Evolutionary conservation across 768 basidiomycete species (phyloP).

Genomic region (Ephemerocybe angulata): DNA sequence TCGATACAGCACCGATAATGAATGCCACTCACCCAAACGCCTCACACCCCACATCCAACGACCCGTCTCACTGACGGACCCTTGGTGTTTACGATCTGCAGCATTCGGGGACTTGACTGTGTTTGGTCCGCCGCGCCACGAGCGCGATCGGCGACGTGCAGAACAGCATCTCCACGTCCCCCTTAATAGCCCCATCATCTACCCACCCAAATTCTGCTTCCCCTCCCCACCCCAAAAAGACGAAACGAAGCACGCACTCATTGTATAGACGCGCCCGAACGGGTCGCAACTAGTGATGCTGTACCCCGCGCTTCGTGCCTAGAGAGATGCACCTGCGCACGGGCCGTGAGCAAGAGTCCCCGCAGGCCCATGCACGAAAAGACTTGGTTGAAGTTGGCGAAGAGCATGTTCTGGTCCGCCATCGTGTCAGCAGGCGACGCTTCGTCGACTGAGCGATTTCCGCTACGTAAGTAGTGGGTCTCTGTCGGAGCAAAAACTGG

Average conservation of each 20-base stretch:
- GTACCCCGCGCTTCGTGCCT: too few relatives aligned
- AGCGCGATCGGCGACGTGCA: constrained; percentile 97
- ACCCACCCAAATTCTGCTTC: not conserved
- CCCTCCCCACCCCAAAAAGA: not conserved
- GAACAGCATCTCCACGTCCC: constrained; percentile 99
- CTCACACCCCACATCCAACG: constrained; percentile 81
- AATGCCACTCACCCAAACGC: constrained; percentile 68
- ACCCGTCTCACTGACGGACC: constrained; percentile 99
- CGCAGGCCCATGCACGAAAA: constrained; percentile 88
- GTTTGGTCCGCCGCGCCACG: constrained; percentile 95
- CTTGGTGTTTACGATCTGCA: constrained; percentile 99
- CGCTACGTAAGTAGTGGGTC: too few relatives aligned
- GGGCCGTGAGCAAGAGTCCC: too few relatives aligned
- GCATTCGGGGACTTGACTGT: constrained; percentile 82
- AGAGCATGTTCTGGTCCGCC: constrained; percentile 55
- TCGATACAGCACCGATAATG: too few relatives aligned
- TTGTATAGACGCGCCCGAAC: constrained; percentile 91
- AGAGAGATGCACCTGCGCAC: constrained; percentile 91
- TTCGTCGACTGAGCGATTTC: too few relatives aligned
- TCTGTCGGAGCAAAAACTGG: too few relatives aligned
- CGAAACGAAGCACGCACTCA: not conserved
- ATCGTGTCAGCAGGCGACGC: too few relatives aligned
- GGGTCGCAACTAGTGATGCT: constrained; percentile 98
- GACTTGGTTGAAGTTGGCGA: constrained; percentile 97
- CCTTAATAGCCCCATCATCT: constrained; percentile 93